These are phyloP conservation scores for Podochytrium sp. DNA, from an alignment of 192 early-diverging fungal genomes.

Conservation along the genomic window DNA sequence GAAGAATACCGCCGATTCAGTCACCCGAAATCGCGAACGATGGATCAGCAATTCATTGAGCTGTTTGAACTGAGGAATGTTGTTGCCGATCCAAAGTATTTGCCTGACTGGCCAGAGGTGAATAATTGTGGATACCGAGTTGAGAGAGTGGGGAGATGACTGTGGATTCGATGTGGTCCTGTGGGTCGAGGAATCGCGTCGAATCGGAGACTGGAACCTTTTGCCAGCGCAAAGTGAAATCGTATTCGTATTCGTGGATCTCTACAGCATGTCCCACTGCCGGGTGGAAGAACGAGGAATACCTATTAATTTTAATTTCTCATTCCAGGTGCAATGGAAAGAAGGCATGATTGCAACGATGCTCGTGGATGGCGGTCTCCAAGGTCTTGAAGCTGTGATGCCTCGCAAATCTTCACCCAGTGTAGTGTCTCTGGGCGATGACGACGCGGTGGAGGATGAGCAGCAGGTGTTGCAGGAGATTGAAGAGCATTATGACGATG, in stretches of 20 bases:
- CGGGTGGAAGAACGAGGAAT: too few relatives aligned
- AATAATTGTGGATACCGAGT: too few relatives aligned
- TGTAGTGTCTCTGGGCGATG: not conserved
- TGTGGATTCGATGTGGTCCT: not conserved
- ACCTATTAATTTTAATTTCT: too few relatives aligned
- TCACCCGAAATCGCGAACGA: slow-evolving; percentile 54
- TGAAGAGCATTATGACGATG: not conserved
- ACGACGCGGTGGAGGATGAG: too few relatives aligned
- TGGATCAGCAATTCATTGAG: slow-evolving; percentile 68
- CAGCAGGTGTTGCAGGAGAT: not conserved
- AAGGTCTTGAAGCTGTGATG: slow-evolving; percentile 4
- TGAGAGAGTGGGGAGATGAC: not conserved
- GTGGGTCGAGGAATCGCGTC: too few relatives aligned
- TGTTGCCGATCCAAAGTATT: slow-evolving; percentile 37
- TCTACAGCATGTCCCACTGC: too few relatives aligned
- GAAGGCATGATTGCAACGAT: slow-evolving; percentile 28
- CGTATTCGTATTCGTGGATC: too few relatives aligned
- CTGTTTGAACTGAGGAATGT: slow-evolving; percentile 57
- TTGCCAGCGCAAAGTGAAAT: too few relatives aligned
- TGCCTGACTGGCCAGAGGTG: slow-evolving; percentile 61
- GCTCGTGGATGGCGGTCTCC: slow-evolving; percentile 11
- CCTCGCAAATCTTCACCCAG: not conserved
- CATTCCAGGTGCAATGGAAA: slow-evolving; percentile 15
- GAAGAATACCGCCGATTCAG: slow-evolving; percentile 94
- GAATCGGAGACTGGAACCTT: too few relatives aligned